Percentiles rank a stretch among this genome's conserved stretches.
Conservation (phyloP, 2,329 filamentous ascomycete genomes). For the Aphanocladium album region DNA sequence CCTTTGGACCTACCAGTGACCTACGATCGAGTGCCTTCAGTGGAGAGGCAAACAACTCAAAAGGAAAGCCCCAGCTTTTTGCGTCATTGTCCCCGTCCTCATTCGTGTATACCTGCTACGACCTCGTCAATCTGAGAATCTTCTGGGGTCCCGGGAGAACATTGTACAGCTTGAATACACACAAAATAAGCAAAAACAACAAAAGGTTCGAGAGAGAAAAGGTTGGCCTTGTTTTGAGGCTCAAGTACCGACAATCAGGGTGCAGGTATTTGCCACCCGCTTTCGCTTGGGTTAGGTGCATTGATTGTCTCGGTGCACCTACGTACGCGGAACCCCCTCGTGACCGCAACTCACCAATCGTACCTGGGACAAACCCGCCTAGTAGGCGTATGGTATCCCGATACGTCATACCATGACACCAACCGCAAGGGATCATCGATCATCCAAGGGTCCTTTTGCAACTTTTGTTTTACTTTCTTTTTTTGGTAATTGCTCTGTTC, state of each 20-base stretch:
- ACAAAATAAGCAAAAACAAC: too few species aligned
- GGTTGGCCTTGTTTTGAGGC: not conserved
- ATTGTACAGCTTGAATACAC: not conserved
- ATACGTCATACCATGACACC: not conserved
- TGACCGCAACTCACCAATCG: too few species aligned
- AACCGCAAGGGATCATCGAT: not conserved
- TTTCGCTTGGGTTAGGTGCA: not conserved
- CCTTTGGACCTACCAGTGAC: too few species aligned
- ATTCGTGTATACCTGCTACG: not conserved
- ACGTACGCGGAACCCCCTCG: too few species aligned
- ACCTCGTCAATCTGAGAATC: not conserved
- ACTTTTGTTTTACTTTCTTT: not conserved
- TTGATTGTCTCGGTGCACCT: not conserved
- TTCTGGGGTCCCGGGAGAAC: not conserved
- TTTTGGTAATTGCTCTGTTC: not conserved
- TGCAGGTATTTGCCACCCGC: not conserved
- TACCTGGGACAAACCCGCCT: too few species aligned
- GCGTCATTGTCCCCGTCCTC: not conserved
- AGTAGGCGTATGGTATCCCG: too few species aligned
- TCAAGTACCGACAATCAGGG: not conserved
- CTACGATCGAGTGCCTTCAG: not conserved
- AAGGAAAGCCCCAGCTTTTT: constrained; percentile 2
- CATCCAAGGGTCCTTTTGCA: not conserved
- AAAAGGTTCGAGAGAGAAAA: not conserved
- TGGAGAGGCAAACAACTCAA: not conserved